A percentile compares a stretch with the other conserved stretches of the same genome.
phyloP scores from a whole-genome alignment of 2,329 filamentous ascomycete species.

The Lasiodiplodia citricola region DNA sequence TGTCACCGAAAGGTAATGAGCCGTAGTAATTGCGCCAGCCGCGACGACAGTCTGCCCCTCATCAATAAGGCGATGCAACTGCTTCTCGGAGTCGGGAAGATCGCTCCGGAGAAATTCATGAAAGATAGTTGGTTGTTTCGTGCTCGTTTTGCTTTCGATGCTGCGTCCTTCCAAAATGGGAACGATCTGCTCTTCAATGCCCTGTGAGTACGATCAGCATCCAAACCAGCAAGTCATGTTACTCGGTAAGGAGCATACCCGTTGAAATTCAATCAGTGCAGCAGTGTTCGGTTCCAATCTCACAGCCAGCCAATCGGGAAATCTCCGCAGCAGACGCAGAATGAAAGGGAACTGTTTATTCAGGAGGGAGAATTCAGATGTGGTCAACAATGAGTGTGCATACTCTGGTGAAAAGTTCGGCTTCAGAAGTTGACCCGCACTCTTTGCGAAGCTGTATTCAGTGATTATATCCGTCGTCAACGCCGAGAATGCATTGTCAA shows the following conservation, averaged over 20 bases:
- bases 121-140: constrained; percentile 35
- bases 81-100: constrained; percentile 32
- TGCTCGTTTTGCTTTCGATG: background rate
- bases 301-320: constrained; percentile 10
- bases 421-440: constrained; percentile 29
- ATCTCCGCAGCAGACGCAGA: background rate
- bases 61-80: constrained; percentile 27
- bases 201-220: constrained; percentile 1
- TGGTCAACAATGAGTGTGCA: background rate
- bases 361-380: constrained; percentile 10
- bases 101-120: constrained; percentile 37
- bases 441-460: constrained; percentile 32
- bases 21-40: constrained; percentile 48
- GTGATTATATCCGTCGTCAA: constrained; percentile 31
- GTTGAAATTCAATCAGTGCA: background rate
- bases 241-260: background rate
- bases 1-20: constrained; percentile 41
- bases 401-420: constrained; percentile 29
- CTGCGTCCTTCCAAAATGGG: constrained; percentile 13
- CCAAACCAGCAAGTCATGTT: background rate
- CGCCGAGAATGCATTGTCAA: constrained; percentile 25
- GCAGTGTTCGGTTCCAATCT: constrained; percentile 3
- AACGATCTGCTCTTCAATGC: background rate
- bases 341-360: constrained; percentile 24
- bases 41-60: constrained; percentile 35